Base-by-base conservation (phyloP, 768 basidiomycete species). In the Lentinula sp. region DNA sequence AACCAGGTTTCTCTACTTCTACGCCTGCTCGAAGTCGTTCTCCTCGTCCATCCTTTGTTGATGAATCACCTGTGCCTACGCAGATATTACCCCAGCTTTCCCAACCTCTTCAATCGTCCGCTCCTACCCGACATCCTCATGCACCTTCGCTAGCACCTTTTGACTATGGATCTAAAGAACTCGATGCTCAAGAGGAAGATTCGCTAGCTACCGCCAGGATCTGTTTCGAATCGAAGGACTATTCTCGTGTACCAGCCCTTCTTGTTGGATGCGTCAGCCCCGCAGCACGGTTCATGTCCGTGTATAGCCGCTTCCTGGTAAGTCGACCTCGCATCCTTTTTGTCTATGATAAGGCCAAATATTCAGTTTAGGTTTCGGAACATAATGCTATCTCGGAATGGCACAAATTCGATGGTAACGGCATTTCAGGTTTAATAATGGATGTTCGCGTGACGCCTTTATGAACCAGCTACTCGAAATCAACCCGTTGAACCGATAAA, bases 231-330 rank as follows among this genome's bases (percentile, higher is more conserved):
- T 74, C 84, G 15, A 86, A 87, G 67, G 95, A 98, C 66, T 88
- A 89, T 66, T 76, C 85, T 51, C 81, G 94, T 61, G 91, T 87
- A 6, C 80, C 83, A 6, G 83, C 87, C 66, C 73, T 85, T 60
- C 72, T 98, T 53, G 77, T 77, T 56, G 76, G 78, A 7, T 91
- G 90, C 67, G 82, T 72, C 66, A 90, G 91, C 65, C 71, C 84
- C 28, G 90, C 90, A 70, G 87, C 88, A 7, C 79, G 76, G 28
- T 99, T 97, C 72, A 66, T 98, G 63, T 79, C 81, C 50, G 71
- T 87, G 18, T 98, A 99, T 71, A 83, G 90, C 66, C 84, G 83
- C 64, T 98, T 88, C 71, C 77, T 99, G 71, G 97, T 97, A 71
- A 79, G 88, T 80, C 23, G 18, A 39, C 18, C 59, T 35, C 33